A percentile compares a stretch with the other conserved stretches of the same genome.
Conservation (phyloP, 164 flowering plant genomes). For the Houttuynia cordata region DNA sequence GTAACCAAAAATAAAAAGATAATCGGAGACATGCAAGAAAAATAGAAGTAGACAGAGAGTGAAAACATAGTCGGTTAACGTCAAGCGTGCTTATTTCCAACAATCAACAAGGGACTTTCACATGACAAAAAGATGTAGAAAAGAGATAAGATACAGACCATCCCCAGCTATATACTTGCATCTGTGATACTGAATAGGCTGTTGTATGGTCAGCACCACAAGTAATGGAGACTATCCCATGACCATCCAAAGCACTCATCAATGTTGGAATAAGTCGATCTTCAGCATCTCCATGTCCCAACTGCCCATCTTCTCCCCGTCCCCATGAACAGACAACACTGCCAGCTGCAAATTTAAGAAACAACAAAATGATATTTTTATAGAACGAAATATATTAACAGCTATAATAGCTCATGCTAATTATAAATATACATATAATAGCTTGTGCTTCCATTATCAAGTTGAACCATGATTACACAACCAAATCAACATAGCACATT, state of each 20-base stretch:
- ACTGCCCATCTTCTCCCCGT: slow-evolving; percentile 96
- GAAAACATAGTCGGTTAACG: too few relatives aligned
- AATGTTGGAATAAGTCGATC: slow-evolving; percentile 72
- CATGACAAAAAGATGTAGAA: background rate
- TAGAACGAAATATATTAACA: background rate
- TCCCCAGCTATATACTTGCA: slow-evolving; percentile 95
- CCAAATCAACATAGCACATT: too few relatives aligned
- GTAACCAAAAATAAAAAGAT: too few relatives aligned
- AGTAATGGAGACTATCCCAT: slow-evolving; percentile 54
- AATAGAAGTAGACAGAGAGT: background rate
- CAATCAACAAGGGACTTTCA: background rate
- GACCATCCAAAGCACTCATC: slow-evolving; percentile 73
- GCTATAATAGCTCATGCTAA: too few relatives aligned
- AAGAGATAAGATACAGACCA: slow-evolving; percentile 38
- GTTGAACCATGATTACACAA: too few relatives aligned
- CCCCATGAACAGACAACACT: slow-evolving; percentile 92
- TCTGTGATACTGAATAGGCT: slow-evolving; percentile 57
- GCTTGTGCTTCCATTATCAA: too few relatives aligned
- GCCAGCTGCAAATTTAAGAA: slow-evolving; percentile 44
- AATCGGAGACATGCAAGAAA: too few relatives aligned
- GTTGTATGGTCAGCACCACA: slow-evolving; percentile 97
- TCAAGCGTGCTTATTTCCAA: background rate
- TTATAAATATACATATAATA: too few relatives aligned
- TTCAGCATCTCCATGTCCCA: slow-evolving; percentile 98
- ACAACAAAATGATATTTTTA: background rate